phyloP scores from a whole-genome alignment of 1,139 yeast genomes.

The Dujonia santamariae region DNA sequence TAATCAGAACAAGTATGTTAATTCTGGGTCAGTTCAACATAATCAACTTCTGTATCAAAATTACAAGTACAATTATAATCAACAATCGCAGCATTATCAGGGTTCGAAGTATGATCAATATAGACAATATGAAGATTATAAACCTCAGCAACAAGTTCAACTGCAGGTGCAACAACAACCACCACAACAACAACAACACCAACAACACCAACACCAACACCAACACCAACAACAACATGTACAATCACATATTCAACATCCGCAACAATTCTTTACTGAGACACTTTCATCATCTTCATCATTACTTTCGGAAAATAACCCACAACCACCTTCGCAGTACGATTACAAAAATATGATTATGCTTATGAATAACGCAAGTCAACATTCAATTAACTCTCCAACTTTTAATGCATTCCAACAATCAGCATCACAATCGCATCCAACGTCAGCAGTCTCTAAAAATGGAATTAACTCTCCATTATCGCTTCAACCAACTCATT shows the following conservation, averaged over 20 bases:
- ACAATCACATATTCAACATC: too few species aligned
- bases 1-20: slow-evolving; percentile 5
- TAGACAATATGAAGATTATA: slow-evolving; percentile 6
- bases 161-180: slow-evolving; percentile 16
- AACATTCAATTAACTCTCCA: slow-evolving; percentile 22
- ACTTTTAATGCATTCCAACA: slow-evolving; percentile 10
- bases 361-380: slow-evolving; percentile 18
- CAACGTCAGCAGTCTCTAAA: slow-evolving; percentile 2
- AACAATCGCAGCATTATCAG: slow-evolving; percentile 8
- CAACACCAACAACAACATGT: slow-evolving; percentile 9
- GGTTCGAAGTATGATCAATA: too few species aligned
- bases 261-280: too few species aligned
- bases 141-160: slow-evolving; percentile 18
- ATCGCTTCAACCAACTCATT: slow-evolving; percentile 14
- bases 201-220: slow-evolving; percentile 11
- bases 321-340: slow-evolving; percentile 5
- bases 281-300: slow-evolving; percentile 7
- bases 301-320: slow-evolving; percentile 6
- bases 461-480: too few species aligned
- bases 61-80: slow-evolving; percentile 10
- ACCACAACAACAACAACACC: slow-evolving; percentile 12
- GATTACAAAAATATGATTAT: slow-evolving; percentile 13
- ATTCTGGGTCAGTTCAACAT: slow-evolving; percentile 2
- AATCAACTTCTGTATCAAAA: slow-evolving; percentile 11
- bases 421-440: slow-evolving; percentile 7